Conservation (phyloP, 192 early-diverging fungal genomes). For the Coemansia sp. region DNA sequence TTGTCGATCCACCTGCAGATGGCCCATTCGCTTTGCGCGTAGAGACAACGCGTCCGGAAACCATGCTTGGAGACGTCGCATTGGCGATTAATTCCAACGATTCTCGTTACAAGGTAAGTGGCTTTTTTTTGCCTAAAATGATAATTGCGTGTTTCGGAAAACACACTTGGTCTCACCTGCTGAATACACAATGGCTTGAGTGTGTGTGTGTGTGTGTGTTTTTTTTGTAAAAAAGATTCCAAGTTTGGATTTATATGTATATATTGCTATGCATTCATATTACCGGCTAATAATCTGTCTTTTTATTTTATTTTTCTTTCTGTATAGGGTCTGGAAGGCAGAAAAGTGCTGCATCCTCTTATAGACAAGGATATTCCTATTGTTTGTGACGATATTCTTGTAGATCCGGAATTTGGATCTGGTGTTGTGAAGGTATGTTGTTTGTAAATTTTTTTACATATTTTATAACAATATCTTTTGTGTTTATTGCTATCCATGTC, state of each 20-base stretch:
- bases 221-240: neutral
- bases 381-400: conserved; percentile 76
- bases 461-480: conserved; percentile 1
- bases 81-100: conserved; percentile 91
- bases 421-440: conserved; percentile 87
- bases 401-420: conserved; percentile 90
- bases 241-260: neutral
- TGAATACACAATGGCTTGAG: neutral
- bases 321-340: conserved; percentile 61
- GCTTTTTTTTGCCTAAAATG: neutral
- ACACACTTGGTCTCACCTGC: neutral
- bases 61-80: conserved; percentile 96
- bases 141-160: neutral
- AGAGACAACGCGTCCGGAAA: conserved; percentile 96
- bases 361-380: conserved; percentile 72
- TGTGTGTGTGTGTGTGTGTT: too few species aligned
- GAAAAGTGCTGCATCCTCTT: conserved; percentile 23
- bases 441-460: neutral
- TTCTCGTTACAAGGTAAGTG: conserved; percentile 70
- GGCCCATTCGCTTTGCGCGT: conserved; percentile 73
- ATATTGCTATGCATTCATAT: neutral
- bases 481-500: neutral
- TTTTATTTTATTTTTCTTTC: neutral
- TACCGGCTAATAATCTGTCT: neutral
- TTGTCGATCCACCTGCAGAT: conserved; percentile 62